Conservation (phyloP, 306 rosid genomes). For the Quercus mongolica region DNA sequence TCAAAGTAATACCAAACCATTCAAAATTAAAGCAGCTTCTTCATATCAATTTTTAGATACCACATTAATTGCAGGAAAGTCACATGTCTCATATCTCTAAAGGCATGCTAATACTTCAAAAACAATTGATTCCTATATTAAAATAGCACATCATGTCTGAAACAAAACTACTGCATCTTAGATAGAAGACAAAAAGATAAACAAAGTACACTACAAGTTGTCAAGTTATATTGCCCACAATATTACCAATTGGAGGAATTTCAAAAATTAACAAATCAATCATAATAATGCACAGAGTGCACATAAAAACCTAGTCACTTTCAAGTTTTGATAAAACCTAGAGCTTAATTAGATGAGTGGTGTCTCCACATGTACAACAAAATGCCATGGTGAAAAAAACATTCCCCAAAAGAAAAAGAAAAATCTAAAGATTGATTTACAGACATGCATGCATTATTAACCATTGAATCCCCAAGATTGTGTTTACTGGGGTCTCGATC, state of each 20-base stretch:
- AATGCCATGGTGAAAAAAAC: constrained; percentile 10
- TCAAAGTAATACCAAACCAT: too few species aligned
- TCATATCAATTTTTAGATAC: too few species aligned
- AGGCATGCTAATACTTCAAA: too few species aligned
- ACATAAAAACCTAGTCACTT: neutral
- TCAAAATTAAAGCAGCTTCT: too few species aligned
- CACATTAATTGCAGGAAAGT: too few species aligned
- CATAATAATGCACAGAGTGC: neutral
- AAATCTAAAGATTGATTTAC: too few species aligned
- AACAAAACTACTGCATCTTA: neutral
- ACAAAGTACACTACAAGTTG: neutral
- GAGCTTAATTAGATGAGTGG: constrained; percentile 17
- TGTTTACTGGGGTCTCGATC: too few species aligned
- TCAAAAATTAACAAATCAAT: neutral
- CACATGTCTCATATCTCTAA: too few species aligned
- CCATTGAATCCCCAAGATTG: too few species aligned
- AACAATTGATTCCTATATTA: neutral
- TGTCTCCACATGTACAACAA: constrained; percentile 29
- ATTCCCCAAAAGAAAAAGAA: too few species aligned
- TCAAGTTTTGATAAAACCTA: neutral
- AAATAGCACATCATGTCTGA: neutral
- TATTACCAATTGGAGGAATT: neutral
- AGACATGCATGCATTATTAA: too few species aligned
- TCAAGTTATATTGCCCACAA: neutral
- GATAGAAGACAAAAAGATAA: neutral